Conservation (phyloP, 139 green algal genomes). For the Microglena sp. region DNA sequence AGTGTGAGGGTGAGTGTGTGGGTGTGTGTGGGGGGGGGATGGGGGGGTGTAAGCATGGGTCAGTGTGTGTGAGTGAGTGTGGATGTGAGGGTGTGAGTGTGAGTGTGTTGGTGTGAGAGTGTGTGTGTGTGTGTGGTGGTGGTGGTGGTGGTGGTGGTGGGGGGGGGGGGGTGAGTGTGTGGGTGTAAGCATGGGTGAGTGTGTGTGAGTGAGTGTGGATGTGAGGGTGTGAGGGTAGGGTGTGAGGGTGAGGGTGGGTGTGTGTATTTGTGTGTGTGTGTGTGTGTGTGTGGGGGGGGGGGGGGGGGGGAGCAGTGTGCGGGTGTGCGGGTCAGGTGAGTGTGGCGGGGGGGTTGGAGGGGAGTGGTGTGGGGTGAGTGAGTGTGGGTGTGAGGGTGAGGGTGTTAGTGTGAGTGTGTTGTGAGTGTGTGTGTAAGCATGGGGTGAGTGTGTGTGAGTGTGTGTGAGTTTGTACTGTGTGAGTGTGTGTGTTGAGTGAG, state of each 20-base stretch:
- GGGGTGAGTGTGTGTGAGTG: too few species aligned
- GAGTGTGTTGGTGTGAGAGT: too few species aligned
- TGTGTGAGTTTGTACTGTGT: too few species aligned
- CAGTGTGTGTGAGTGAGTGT: too few species aligned
- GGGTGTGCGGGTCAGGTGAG: not conserved
- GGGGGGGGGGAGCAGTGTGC: not conserved
- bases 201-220: not conserved
- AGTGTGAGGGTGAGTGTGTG: too few species aligned
- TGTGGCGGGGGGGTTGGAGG: not conserved
- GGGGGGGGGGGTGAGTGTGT: not conserved
- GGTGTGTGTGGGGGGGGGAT: too few species aligned
- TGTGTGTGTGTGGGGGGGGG: not conserved
- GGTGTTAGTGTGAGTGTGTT: not conserved
- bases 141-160: not conserved
- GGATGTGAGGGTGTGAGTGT: too few species aligned
- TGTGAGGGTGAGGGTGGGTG: not conserved
- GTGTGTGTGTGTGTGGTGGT: too few species aligned
- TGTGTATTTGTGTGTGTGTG: not conserved
- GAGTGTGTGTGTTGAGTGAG: too few species aligned
- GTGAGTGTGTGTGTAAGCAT: too few species aligned
- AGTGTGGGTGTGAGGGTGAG: not conserved
- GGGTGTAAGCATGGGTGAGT: not conserved
- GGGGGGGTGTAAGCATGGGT: too few species aligned
- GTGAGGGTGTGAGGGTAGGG: not conserved
- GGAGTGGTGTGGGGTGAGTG: too few species aligned